phyloP scores from a whole-genome alignment of 148 eudicot species.

The Chenopodium suecicum region DNA sequence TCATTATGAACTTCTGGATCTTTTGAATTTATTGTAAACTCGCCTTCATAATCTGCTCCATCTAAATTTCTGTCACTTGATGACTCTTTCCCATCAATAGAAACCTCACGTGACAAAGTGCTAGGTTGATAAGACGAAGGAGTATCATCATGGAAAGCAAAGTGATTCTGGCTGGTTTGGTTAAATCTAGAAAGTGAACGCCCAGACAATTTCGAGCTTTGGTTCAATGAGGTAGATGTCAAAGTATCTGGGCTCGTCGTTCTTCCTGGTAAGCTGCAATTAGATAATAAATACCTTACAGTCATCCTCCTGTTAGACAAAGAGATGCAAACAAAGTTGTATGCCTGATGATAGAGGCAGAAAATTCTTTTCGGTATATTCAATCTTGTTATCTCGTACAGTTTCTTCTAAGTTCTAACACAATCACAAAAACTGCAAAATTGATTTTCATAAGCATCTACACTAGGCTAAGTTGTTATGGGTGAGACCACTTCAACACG shows the following conservation, averaged over 20 bases:
- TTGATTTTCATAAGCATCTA: too few species aligned
- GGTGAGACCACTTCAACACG: too few species aligned
- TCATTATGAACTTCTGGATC: slow-evolving; percentile 30
- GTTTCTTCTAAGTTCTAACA: too few species aligned
- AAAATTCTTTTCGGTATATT: too few species aligned
- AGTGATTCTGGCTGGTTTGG: slow-evolving; percentile 34
- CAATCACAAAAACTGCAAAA: too few species aligned
- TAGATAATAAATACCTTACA: background rate
- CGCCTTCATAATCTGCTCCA: slow-evolving; percentile 26
- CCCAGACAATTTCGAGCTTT: slow-evolving; percentile 31
- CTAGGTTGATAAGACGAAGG: slow-evolving; percentile 35
- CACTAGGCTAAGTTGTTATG: too few species aligned
- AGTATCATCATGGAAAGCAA: slow-evolving; percentile 18
- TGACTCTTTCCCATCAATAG: slow-evolving; percentile 25
- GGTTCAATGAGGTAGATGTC: slow-evolving; percentile 38
- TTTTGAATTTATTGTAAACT: slow-evolving; percentile 22
- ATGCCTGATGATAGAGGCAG: too few species aligned
- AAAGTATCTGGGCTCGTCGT: slow-evolving; percentile 42
- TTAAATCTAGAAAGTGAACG: slow-evolving; percentile 46
- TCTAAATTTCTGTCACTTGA: slow-evolving; percentile 18
- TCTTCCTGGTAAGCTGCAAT: slow-evolving; percentile 62
- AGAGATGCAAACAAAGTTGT: too few species aligned
- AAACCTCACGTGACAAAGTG: slow-evolving; percentile 42
- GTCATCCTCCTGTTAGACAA: too few species aligned
- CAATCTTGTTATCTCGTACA: too few species aligned